A percentile compares a stretch with the other conserved stretches of the same genome.
These are phyloP conservation scores for Phlebiopsis flavidoalba DNA, from an alignment of 768 basidiomycete species.

Conservation along the genomic window DNA sequence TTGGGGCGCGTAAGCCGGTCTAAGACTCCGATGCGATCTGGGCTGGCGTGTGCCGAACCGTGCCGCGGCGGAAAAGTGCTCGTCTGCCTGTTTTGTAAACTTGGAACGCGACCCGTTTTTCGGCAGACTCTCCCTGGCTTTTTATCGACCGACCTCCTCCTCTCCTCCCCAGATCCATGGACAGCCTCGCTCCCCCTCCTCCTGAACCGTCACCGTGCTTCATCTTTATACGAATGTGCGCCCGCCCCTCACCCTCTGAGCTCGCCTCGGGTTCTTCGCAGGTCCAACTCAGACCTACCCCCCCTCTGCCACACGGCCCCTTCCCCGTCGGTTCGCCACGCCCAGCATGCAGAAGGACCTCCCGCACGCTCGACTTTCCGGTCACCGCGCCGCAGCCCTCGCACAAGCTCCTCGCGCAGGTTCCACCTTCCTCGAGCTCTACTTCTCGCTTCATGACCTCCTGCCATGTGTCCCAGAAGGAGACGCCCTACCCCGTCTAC, in stretches of 20 bases:
- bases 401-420: conserved; percentile 10
- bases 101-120: background rate
- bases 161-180: conserved; percentile 13
- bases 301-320: conserved; percentile 11
- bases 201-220: conserved; percentile 47
- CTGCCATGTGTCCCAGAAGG: conserved; percentile 41
- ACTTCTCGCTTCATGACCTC: conserved; percentile 48
- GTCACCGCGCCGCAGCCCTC: conserved; percentile 5
- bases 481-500: conserved; percentile 39
- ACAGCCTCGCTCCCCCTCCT: conserved; percentile 34
- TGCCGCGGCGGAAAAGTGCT: background rate
- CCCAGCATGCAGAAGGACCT: conserved; percentile 12
- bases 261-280: conserved; percentile 42
- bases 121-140: conserved; percentile 2
- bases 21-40: background rate
- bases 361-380: background rate
- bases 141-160: background rate
- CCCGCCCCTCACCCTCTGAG: conserved; percentile 41
- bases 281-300: conserved; percentile 25
- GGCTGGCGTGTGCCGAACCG: background rate
- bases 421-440: conserved; percentile 37
- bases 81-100: background rate
- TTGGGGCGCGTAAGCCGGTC: background rate
- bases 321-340: conserved; percentile 7
- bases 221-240: conserved; percentile 56